These are phyloP conservation scores for Arthrocladium fulminans DNA, from an alignment of 2,329 filamentous ascomycete species.

Conservation along the genomic window DNA sequence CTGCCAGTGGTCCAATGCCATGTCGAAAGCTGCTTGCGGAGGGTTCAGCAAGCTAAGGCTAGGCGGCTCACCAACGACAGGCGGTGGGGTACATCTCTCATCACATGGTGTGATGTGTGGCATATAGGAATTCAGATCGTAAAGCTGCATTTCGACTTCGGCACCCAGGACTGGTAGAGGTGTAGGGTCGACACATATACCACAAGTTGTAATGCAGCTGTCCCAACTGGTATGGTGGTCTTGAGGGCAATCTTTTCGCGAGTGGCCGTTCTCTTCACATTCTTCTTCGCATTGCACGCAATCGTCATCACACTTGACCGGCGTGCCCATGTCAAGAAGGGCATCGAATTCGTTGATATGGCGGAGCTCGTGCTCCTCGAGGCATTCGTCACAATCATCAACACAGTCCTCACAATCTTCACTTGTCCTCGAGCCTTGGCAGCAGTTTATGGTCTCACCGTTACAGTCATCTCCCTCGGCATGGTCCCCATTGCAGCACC, in stretches of 20 bases:
- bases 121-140: constrained; percentile 3
- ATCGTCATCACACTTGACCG: constrained; percentile 11
- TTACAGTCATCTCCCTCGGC: constrained; percentile 5
- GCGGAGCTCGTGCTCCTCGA: constrained; percentile 11
- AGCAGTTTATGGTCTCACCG: background rate
- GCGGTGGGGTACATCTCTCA: constrained; percentile 5
- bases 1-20: constrained; percentile 10
- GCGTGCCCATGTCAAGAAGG: background rate
- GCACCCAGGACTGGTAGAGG: constrained; percentile 5
- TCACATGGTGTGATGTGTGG: constrained; percentile 9
- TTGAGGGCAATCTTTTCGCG: constrained; percentile 20
- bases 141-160: constrained; percentile 5
- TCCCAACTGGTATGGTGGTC: constrained; percentile 18
- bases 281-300: constrained; percentile 12
- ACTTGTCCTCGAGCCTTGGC: background rate
- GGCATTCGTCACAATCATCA: constrained; percentile 20
- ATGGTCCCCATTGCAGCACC: constrained; percentile 8
- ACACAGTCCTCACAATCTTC: constrained; percentile 7
- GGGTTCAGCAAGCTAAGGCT: background rate
- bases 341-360: background rate
- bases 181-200: constrained; percentile 7
- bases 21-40: background rate
- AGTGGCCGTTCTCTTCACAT: constrained; percentile 18
- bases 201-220: constrained; percentile 3
- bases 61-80: background rate